These are phyloP conservation scores for Sugiyamaella lignohabitans DNA, from an alignment of 805 yeast genomes.

Conservation along the genomic window DNA sequence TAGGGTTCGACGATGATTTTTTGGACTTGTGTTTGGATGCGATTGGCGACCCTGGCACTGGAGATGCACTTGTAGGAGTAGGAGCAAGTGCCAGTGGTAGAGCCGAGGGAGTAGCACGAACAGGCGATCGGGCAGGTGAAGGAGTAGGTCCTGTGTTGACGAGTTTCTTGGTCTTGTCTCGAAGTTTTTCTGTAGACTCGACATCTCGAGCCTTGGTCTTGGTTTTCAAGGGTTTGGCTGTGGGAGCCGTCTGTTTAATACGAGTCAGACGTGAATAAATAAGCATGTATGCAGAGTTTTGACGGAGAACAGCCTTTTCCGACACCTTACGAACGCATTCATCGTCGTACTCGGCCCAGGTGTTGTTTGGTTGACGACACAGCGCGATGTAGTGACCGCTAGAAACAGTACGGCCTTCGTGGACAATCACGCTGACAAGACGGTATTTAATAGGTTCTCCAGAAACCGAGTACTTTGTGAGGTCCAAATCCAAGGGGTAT, in stretches of 20 bases:
- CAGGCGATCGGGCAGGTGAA: too few species aligned
- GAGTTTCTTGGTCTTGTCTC: too few species aligned
- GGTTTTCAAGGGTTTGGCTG: not conserved
- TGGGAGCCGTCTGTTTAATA: not conserved
- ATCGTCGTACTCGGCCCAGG: constrained; percentile 94
- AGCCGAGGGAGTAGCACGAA: too few species aligned
- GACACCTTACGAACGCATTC: constrained; percentile 72
- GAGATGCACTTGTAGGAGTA: too few species aligned
- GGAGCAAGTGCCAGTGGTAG: too few species aligned
- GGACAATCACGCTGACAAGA: constrained; percentile 78
- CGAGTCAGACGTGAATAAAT: constrained; percentile 56
- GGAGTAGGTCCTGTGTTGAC: too few species aligned
- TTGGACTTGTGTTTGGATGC: too few species aligned
- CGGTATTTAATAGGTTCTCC: constrained; percentile 53
- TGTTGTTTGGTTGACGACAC: constrained; percentile 84
- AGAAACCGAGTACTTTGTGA: constrained; percentile 46
- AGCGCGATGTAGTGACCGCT: constrained; percentile 92
- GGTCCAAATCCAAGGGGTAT: constrained; percentile 71
- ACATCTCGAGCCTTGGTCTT: not conserved
- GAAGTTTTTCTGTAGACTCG: too few species aligned
- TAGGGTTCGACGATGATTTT: not conserved
- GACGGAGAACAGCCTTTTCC: constrained; percentile 68
- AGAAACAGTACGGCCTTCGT: constrained; percentile 87
- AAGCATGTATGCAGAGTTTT: constrained; percentile 85
- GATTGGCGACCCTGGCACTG: too few species aligned